These are phyloP conservation scores for Termitomyces sp. DNA, from an alignment of 768 basidiomycete species.

Conservation along the genomic window DNA sequence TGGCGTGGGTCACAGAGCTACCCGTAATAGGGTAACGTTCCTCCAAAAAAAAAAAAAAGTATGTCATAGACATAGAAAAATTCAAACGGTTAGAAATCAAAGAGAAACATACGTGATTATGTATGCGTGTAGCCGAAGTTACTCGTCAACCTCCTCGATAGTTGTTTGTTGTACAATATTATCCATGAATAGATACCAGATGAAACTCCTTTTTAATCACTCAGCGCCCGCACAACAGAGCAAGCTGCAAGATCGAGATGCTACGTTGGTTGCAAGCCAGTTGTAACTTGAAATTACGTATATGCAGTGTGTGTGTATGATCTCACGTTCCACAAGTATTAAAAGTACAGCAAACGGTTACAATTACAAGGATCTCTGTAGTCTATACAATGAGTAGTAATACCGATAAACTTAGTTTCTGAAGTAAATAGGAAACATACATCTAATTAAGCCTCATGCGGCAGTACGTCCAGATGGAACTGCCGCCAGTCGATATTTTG, in stretches of 20 bases:
- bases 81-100: too few relatives aligned
- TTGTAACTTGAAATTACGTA: not conserved
- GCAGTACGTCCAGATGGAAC: conserved; percentile 44
- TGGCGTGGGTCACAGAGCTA: too few relatives aligned
- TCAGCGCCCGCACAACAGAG: not conserved
- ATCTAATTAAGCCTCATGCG: conserved; percentile 16
- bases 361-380: not conserved
- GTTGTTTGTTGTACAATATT: not conserved
- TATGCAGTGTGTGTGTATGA: not conserved
- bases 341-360: not conserved
- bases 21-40: too few relatives aligned
- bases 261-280: not conserved
- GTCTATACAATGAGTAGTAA: not conserved
- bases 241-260: not conserved
- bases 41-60: too few relatives aligned
- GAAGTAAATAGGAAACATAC: not conserved
- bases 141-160: too few relatives aligned
- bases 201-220: not conserved
- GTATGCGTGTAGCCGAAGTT: too few relatives aligned
- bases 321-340: too few relatives aligned
- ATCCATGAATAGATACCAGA: not conserved
- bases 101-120: too few relatives aligned
- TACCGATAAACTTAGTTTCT: not conserved
- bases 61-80: too few relatives aligned
- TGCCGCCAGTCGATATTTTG: conserved; percentile 48